Evolutionary conservation across 164 flowering plant genomes (phyloP), one percentile per base, ranked within the genome.

Genomic region (Vitis riparia): DNA sequence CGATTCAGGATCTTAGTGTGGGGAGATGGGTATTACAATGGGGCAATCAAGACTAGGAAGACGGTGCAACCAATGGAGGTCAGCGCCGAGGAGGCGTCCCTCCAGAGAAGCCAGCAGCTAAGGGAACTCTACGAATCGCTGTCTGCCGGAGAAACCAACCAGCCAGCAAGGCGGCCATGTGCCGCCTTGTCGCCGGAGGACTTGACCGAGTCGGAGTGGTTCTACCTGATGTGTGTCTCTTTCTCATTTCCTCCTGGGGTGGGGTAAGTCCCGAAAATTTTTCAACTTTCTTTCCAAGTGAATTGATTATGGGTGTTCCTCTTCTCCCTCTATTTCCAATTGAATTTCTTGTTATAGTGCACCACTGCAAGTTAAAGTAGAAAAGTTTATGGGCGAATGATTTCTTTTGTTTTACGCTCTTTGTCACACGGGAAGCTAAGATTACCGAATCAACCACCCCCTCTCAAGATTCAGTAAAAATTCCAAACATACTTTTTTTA

Each of bases 1-100:
- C 7, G 44, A 37, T 16, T 8, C 65, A 91, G 99, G 83, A 76
- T 83, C 10, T 73, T 95, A 59, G 80, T 89, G 13, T 95, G 99
- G 99, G 81, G 86, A 68, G 98, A 95, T 70, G 99, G 98, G 60
- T 91, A 91, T 66, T 95, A 93, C 87, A 93, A 95, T 79, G 98
- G 99, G 16, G 90, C 97, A 29, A 95, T 95, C 68, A 93, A 95
- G 75, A 95, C 99, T 2, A 84, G 99, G 71, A 95, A 95, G 73
- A 95, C 98, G 12, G 92, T 93, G 58, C 97, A 93, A 53, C 90
- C 98, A 12, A 86, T 87, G 88, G 98, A 93, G 73, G 99, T 87
- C 3, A 90, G 84, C 13, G 68, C 94, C 0, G 99, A 95, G 76
- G 97, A 95, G 77, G 96, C 92, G 11, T 86, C 91, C 8, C 78